Conservation (phyloP, 2,329 filamentous ascomycete genomes). For the Trichoderma afroharzianum region DNA sequence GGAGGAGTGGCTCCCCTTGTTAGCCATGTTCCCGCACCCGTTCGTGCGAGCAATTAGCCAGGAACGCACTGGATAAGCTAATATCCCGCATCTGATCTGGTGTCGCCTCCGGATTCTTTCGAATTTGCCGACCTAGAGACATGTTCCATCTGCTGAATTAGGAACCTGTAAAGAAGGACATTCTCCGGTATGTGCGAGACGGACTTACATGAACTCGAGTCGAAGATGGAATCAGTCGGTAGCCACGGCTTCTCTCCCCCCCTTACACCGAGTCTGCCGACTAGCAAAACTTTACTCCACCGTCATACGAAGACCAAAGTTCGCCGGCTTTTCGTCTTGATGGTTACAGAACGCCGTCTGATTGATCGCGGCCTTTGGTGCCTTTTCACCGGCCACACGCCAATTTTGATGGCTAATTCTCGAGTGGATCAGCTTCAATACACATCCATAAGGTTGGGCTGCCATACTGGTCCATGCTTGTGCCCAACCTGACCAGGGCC, state of each 20-base stretch:
- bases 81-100: not conserved
- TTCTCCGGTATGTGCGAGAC: not conserved
- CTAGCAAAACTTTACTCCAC: constrained; percentile 5
- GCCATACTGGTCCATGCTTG: not conserved
- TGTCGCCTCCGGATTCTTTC: not conserved
- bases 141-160: not conserved
- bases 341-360: not conserved
- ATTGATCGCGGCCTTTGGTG: not conserved
- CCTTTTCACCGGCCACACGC: not conserved
- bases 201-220: not conserved
- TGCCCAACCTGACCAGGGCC: constrained; percentile 13
- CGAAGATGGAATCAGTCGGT: not conserved
- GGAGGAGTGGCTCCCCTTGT: not conserved
- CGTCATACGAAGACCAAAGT: not conserved
- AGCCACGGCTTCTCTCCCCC: not conserved
- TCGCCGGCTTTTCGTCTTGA: not conserved
- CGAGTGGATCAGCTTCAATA: not conserved
- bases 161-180: not conserved
- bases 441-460: constrained; percentile 8
- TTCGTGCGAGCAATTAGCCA: not conserved
- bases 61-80: constrained; percentile 2
- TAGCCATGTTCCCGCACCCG: not conserved
- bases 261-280: not conserved
- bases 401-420: not conserved
- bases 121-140: not conserved